Conservation (phyloP, 2,329 filamentous ascomycete species). For the Hymenoscyphus repandus region DNA sequence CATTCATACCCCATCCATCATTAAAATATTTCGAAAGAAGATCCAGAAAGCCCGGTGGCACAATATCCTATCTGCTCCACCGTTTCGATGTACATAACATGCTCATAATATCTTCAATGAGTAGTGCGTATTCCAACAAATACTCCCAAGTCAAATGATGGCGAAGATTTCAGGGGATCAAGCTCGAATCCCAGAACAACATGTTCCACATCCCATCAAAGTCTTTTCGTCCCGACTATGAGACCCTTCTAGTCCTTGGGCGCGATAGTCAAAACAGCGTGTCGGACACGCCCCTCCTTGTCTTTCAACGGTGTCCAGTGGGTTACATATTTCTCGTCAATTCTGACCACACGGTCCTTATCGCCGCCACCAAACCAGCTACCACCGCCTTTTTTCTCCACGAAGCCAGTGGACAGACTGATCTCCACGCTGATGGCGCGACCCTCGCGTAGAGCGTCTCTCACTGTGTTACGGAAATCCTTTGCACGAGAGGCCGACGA, state of each 20-base stretch:
- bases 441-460: conserved; percentile 27
- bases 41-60: no score
- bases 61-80: no score
- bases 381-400: conserved; percentile 17
- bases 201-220: no score
- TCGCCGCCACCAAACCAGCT: conserved; percentile 11
- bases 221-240: no score
- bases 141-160: no score
- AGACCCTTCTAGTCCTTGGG: conserved; percentile 17
- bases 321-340: conserved; percentile 27
- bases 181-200: no score
- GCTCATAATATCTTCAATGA: no score
- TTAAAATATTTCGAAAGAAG: no score
- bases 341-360: conserved; percentile 9
- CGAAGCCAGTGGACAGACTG: conserved; percentile 22
- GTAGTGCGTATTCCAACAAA: no score
- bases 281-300: conserved; percentile 30
- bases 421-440: conserved; percentile 29
- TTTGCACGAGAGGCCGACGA: conserved; percentile 34
- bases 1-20: no score
- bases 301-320: conserved; percentile 42
- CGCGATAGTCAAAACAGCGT: conserved; percentile 32
- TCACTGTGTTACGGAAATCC: conserved; percentile 41
- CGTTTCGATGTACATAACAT: no score
- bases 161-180: no score